Base-by-base conservation (phyloP, 495 filamentous ascomycete species). In the Penicillium steckii region DNA sequence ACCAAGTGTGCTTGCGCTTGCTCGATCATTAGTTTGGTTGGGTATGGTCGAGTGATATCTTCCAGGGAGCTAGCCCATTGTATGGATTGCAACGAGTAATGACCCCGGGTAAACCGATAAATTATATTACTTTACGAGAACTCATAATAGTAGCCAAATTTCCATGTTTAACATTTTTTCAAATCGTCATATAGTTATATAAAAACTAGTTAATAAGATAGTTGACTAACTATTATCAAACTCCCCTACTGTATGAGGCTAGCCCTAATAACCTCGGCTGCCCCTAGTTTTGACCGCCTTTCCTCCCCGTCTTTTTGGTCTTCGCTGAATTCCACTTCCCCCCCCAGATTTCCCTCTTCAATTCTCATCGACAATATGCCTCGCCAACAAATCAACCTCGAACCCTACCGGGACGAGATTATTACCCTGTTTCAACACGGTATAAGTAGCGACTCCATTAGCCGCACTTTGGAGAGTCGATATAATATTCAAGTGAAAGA, bases 401-500 rank as follows among this genome's bases (percentile, higher is more conserved):
- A 65, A 12, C 62, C 62, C 46, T 65, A 60, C 24, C 53, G 59
- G 41, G 62, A 65, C 18, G 62, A 65, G 45, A 65, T 65, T 17
- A 53, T 65, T 27, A 45, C 56, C 22, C 51, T 65, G 2, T 65
- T 57, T 30, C 56, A 63, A 44, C 50, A 60, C 25, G 62, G 62
- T 12, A 54, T 63, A 40, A 65, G 62, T 52, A 65, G 62, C 27
- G 62, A 65, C 48, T 57, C 62, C 0, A 65, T 65, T 44, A 53
- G 62, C 46, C 62, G 56, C 48, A 55, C 56, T 8, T 56, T 65
- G 6, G 56, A 60, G 27, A 57, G 46, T 40, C 56, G 59, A 21
- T 59, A 62, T 53, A 63, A 60, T 43, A 62, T 65, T 37, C 62
- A 65, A 45, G 63, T 66, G 13, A 62, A 63, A 24, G 61, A 64